Percentiles rank a stretch among this genome's conserved stretches.
Evolutionary conservation across 768 basidiomycete genomes (phyloP).

Genomic region (Phylloporus sp.): DNA sequence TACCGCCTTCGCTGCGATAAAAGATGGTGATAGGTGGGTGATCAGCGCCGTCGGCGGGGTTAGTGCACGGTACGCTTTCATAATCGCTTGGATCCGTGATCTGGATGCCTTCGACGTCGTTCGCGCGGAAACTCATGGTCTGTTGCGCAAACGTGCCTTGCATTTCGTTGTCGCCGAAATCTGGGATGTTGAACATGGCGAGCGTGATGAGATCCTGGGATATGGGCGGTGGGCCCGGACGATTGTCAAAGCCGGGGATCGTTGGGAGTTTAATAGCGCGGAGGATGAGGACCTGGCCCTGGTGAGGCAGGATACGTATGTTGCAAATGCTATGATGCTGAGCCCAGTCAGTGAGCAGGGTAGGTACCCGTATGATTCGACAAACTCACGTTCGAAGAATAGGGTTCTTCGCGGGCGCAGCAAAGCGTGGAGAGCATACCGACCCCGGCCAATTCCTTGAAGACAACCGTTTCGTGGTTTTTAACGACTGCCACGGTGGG

Average conservation of each 20-base stretch:
- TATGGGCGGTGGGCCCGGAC: conserved; percentile 11
- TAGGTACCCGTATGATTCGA: too few species aligned
- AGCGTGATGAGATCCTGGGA: conserved; percentile 28
- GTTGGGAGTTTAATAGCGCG: conserved; percentile 34
- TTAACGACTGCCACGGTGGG: conserved; percentile 43
- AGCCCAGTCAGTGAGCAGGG: conserved; percentile 6
- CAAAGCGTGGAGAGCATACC: conserved; percentile 35
- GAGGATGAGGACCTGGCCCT: conserved; percentile 48
- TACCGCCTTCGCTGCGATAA: conserved; percentile 28
- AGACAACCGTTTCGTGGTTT: conserved; percentile 36
- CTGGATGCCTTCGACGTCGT: conserved; percentile 33
- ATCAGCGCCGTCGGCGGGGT: conserved; percentile 17
- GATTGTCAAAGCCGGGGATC: background rate
- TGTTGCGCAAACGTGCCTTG: conserved; percentile 22
- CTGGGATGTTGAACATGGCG: conserved; percentile 28
- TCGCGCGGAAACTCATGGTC: conserved; percentile 29
- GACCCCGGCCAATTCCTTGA: conserved; percentile 37
- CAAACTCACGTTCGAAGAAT: conserved; percentile 25
- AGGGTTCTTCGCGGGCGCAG: conserved; percentile 31
- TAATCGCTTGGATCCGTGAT: conserved; percentile 27
- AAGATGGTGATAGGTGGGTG: conserved; percentile 33
- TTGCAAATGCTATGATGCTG: conserved; percentile 48
- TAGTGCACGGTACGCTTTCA: conserved; percentile 16
- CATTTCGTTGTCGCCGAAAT: conserved; percentile 28
- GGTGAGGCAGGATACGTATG: conserved; percentile 48